These are phyloP conservation scores for Saccharomyces pastorianus DNA, from an alignment of 1,139 yeast genomes.

Conservation along the genomic window DNA sequence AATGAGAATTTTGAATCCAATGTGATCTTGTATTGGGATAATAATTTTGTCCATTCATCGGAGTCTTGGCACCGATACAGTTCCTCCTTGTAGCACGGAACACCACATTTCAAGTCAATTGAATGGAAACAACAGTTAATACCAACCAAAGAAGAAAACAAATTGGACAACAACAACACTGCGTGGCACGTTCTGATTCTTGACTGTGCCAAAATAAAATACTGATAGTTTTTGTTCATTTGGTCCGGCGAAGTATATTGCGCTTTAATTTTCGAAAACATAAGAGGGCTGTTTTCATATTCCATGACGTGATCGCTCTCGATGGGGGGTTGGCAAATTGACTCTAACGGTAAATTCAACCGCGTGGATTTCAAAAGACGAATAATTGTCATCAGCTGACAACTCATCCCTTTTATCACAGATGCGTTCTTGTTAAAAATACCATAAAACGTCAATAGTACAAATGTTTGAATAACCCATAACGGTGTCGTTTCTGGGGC, in stretches of 20 bases:
- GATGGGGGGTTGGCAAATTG: constrained; percentile 51
- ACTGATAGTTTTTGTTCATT: constrained; percentile 52
- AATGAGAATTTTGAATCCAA: constrained; percentile 44
- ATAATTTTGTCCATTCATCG: constrained; percentile 48
- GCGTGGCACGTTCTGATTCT: constrained; percentile 80
- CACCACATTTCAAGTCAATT: constrained; percentile 61
- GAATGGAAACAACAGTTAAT: constrained; percentile 49
- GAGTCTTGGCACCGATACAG: constrained; percentile 59
- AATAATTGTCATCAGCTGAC: constrained; percentile 71
- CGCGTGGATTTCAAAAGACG: constrained; percentile 74
- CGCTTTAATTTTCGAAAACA: constrained; percentile 29
- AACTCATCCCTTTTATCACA: constrained; percentile 63
- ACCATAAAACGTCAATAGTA: constrained; percentile 71
- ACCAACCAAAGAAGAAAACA: constrained; percentile 63
- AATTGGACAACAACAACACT: constrained; percentile 61
- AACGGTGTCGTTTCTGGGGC: constrained; percentile 62
- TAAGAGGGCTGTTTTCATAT: constrained; percentile 28
- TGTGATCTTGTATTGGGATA: constrained; percentile 31
- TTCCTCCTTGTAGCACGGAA: constrained; percentile 53
- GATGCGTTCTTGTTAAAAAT: constrained; percentile 70
- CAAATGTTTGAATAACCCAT: constrained; percentile 79
- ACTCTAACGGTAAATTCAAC: constrained; percentile 62
- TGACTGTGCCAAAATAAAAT: constrained; percentile 73
- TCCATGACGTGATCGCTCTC: constrained; percentile 29
- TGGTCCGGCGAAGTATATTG: constrained; percentile 31